Conservation (phyloP, 179 eudicot genomes). For the Pouteria campechiana region DNA sequence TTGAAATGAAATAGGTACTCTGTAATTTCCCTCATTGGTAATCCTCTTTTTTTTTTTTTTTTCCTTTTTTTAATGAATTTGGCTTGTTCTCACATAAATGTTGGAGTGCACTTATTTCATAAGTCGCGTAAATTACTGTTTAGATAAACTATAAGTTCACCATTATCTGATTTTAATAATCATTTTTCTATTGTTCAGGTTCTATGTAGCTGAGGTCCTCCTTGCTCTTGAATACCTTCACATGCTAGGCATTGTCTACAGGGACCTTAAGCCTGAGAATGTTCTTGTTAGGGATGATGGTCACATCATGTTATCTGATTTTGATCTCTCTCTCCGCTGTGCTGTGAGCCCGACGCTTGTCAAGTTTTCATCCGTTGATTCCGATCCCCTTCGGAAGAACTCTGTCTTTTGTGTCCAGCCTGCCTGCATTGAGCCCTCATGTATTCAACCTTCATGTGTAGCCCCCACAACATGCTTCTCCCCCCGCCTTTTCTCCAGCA, state of each 20-base stretch:
- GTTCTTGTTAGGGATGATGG: constrained; percentile 76
- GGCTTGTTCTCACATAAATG: too few relatives aligned
- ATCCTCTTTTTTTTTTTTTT: too few relatives aligned
- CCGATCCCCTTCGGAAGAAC: constrained; percentile 24
- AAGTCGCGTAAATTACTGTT: too few relatives aligned
- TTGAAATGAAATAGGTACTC: too few relatives aligned
- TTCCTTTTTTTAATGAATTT: too few relatives aligned
- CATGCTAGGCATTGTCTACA: constrained; percentile 81
- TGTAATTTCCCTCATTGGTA: too few relatives aligned
- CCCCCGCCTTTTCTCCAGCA: constrained; percentile 49
- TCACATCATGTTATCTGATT: constrained; percentile 89
- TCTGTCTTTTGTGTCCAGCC: constrained; percentile 47
- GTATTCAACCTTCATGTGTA: constrained; percentile 66
- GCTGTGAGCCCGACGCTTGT: constrained; percentile 56
- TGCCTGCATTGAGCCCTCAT: constrained; percentile 57
- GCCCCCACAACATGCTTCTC: constrained; percentile 60
- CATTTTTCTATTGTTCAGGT: constrained; percentile 21
- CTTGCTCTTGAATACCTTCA: constrained; percentile 64
- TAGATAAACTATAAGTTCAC: too few relatives aligned
- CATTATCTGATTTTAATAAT: neutral
- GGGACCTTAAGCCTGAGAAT: constrained; percentile 82
- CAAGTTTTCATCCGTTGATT: constrained; percentile 31
- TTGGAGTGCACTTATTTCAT: too few relatives aligned
- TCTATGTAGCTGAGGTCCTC: constrained; percentile 78
- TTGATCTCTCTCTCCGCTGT: constrained; percentile 71